Conservation (phyloP, 2,329 filamentous ascomycete genomes). For the Phoma sp. region DNA sequence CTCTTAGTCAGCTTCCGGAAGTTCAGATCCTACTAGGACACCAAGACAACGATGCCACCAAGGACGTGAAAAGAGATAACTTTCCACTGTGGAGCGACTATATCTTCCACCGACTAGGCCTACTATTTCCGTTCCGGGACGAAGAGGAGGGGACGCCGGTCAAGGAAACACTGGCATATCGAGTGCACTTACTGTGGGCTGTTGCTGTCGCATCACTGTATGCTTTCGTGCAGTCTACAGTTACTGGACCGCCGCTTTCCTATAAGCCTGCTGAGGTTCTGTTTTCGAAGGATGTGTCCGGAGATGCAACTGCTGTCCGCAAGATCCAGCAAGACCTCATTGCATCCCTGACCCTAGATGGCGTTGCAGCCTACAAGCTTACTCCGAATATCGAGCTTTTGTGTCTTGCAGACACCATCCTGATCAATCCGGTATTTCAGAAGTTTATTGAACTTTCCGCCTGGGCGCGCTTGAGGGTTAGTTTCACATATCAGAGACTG, state of each 20-base stretch:
- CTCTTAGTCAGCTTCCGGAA: slow-evolving; percentile 48
- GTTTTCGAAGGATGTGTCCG: slow-evolving; percentile 56
- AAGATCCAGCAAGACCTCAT: slow-evolving; percentile 64
- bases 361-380: slow-evolving; percentile 82
- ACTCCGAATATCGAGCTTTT: slow-evolving; percentile 86
- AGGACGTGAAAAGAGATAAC: slow-evolving; percentile 38
- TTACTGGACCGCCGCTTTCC: slow-evolving; percentile 82
- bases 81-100: slow-evolving; percentile 54
- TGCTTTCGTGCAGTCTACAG: slow-evolving; percentile 83
- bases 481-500: slow-evolving; percentile 74
- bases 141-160: slow-evolving; percentile 31
- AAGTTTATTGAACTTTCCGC: slow-evolving; percentile 54
- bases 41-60: slow-evolving; percentile 41
- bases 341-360: slow-evolving; percentile 76
- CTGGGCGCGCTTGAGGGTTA: slow-evolving; percentile 74
- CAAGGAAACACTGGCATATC: slow-evolving; percentile 47
- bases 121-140: slow-evolving; percentile 43
- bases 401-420: slow-evolving; percentile 70
- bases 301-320: slow-evolving; percentile 43
- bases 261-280: slow-evolving; percentile 60
- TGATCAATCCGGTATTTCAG: slow-evolving; percentile 57
- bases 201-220: slow-evolving; percentile 74
- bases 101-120: slow-evolving; percentile 51
- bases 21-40: slow-evolving; percentile 52
- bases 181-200: slow-evolving; percentile 55